Conservation (phyloP, 2,329 filamentous ascomycete species). For the Beauveria rudraprayagi region DNA sequence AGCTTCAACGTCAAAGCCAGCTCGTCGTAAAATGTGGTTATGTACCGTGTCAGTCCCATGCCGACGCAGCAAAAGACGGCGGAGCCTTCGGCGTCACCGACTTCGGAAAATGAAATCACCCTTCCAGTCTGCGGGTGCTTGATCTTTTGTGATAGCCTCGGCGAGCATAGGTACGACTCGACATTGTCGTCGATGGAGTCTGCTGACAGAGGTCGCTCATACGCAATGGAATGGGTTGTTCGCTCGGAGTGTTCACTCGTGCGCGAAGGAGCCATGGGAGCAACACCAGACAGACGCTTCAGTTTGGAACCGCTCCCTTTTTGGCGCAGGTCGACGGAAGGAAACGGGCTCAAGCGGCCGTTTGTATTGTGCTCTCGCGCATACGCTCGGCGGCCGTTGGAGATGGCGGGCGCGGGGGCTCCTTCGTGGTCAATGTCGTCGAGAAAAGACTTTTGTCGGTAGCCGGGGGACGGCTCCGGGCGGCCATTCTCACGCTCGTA, state of each 20-base stretch:
- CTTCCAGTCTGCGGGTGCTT: slow-evolving; percentile 78
- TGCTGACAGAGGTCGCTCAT: slow-evolving; percentile 67
- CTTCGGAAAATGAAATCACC: slow-evolving; percentile 90
- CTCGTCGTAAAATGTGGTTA: slow-evolving; percentile 96
- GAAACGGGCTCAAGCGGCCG: slow-evolving; percentile 40
- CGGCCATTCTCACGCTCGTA: slow-evolving; percentile 17
- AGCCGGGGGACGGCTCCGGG: slow-evolving; percentile 17
- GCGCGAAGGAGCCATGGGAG: slow-evolving; percentile 35
- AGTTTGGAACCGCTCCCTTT: slow-evolving; percentile 52
- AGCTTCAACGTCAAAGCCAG: slow-evolving; percentile 81
- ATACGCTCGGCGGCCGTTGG: slow-evolving; percentile 49
- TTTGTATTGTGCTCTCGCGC: slow-evolving; percentile 40
- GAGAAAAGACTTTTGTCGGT: not conserved
- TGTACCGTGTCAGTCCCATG: slow-evolving; percentile 93
- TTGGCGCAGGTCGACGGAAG: slow-evolving; percentile 26
- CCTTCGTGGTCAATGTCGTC: slow-evolving; percentile 44
- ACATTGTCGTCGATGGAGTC: slow-evolving; percentile 89
- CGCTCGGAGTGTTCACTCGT: slow-evolving; percentile 21
- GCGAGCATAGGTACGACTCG: slow-evolving; percentile 72
- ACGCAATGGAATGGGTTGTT: slow-evolving; percentile 36
- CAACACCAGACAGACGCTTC: slow-evolving; percentile 44
- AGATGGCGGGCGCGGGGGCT: slow-evolving; percentile 61
- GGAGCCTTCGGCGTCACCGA: slow-evolving; percentile 83
- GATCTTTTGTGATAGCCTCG: slow-evolving; percentile 81
- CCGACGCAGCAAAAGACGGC: slow-evolving; percentile 95